Evolutionary conservation across 768 basidiomycete species (phyloP), one percentile per base, ranked within the genome.

Genomic region (Psilocybe tampanensis): DNA sequence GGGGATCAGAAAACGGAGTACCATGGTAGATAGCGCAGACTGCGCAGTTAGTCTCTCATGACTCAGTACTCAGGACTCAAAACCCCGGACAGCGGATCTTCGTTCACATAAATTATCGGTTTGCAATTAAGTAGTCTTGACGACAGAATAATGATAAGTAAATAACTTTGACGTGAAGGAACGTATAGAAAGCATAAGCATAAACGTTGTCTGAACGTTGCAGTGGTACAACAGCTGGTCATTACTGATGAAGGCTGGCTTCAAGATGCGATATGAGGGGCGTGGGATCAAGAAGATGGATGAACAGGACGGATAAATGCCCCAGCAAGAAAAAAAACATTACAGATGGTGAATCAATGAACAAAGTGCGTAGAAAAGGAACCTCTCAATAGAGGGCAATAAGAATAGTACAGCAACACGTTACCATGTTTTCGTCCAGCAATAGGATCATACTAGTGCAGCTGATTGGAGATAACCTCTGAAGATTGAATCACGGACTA

Each of bases 401-500:
- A 3, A 29, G 36, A 39, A 39, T 13, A n/a, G 36, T n/a, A n/a
- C 36, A 13, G n/a, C 36, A 13, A 13, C 12, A n/a, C 12, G 36
- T 15, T 39, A n/a, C 12, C 36, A 13, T 39, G 36, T 52, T 44
- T 36, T 58, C 43, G 33, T 48, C 54, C 57, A 55, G 45, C 34
- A 42, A 44, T 22, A 45, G 22, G n/a, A 56, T n/a, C 47, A 88
- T 47, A 89, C 87, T 51, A 88, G 78, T 11, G 86, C 86, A 51
- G 87, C 86, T 2, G 86, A 88, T 68, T 88, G 84, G 22, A 89
- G 75, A 66, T 89, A 89, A 52, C 86, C 88, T 65, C 88, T 78
- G 77, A 89, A 88, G 57, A 89, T 89, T 33, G 88, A 88, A 64
- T 89, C 88, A 23, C 86, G 85, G 8, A 89, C 87, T 89, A 47